These are phyloP conservation scores for Coprinopsis cinerea DNA, from an alignment of 768 basidiomycete genomes.

Conservation along the genomic window DNA sequence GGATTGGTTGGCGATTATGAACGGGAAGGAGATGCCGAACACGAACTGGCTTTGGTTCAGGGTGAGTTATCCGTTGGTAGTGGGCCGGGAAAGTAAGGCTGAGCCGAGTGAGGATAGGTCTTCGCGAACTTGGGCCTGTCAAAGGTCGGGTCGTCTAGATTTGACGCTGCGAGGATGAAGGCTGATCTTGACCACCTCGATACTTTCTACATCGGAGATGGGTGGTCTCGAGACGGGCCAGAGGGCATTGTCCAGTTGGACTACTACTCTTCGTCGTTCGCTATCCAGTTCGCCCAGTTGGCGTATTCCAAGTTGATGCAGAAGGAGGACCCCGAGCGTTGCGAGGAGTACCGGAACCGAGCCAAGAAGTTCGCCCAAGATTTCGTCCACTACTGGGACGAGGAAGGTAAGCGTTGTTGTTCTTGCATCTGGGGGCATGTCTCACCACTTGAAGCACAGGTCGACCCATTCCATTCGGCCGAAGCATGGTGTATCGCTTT, in stretches of 20 bases:
- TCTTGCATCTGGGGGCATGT: not conserved
- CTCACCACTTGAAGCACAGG: conserved; percentile 36
- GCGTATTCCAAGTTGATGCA: conserved; percentile 63
- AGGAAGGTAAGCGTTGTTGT: conserved; percentile 43
- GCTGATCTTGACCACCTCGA: conserved; percentile 72
- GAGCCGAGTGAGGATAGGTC: conserved; percentile 33
- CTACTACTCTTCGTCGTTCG: conserved; percentile 76
- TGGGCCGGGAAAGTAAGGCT: not conserved
- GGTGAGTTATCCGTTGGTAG: too few species aligned
- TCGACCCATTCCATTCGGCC: conserved; percentile 68
- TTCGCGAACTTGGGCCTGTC: conserved; percentile 71
- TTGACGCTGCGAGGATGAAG: conserved; percentile 57
- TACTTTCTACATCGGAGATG: conserved; percentile 71
- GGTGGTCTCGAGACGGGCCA: conserved; percentile 75
- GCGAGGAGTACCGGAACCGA: conserved; percentile 58
- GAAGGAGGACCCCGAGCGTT: conserved; percentile 55
- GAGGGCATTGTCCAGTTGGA: conserved; percentile 75
- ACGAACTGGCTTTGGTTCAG: conserved; percentile 85
- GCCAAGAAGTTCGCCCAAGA: conserved; percentile 60
- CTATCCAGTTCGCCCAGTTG: conserved; percentile 71
- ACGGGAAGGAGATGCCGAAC: conserved; percentile 78
- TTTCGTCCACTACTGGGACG: conserved; percentile 72
- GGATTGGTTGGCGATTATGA: conserved; percentile 68
- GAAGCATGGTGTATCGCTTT: conserved; percentile 73
- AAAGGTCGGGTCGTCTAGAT: conserved; percentile 52